Percentiles rank a stretch among this genome's conserved stretches.
Evolutionary conservation across 306 rosid species (phyloP).

Genomic region (Trifolium dubium): DNA sequence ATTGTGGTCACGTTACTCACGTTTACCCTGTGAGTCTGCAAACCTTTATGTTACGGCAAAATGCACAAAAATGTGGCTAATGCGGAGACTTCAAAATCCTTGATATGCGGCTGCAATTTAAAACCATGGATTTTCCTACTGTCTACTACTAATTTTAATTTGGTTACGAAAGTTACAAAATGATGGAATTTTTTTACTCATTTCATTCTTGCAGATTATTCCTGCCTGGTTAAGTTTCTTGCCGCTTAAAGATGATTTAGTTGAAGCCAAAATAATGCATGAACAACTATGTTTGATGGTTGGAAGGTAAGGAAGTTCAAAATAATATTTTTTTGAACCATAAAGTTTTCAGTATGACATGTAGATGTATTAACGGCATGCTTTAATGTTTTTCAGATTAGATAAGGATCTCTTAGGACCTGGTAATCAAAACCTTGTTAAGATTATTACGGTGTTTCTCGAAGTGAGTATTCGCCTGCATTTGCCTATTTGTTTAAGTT

Average conservation of each 20-base stretch:
- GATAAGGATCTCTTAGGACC: constrained; percentile 51
- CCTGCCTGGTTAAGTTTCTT: constrained; percentile 53
- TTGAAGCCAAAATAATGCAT: constrained; percentile 54
- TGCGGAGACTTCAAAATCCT: neutral
- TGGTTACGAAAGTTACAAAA: neutral
- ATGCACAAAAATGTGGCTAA: neutral
- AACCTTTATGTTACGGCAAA: neutral
- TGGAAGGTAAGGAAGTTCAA: constrained; percentile 42
- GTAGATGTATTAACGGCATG: constrained; percentile 17
- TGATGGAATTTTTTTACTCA: neutral
- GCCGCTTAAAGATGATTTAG: constrained; percentile 46
- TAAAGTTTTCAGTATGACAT: constrained; percentile 7
- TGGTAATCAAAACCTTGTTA: constrained; percentile 40
- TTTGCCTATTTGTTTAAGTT: neutral
- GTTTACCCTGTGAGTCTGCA: neutral
- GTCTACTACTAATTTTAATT: neutral
- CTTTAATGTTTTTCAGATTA: constrained; percentile 40
- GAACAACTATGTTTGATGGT: constrained; percentile 50
- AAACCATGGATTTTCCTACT: neutral
- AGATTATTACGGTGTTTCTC: constrained; percentile 43
- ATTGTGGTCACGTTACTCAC: neutral
- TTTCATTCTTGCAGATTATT: constrained; percentile 39
- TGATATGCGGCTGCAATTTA: neutral
- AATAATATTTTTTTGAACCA: neutral
- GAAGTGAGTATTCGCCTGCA: constrained; percentile 38